Percentiles rank a stretch among this genome's conserved stretches.
Conservation (phyloP, 2,329 filamentous ascomycete species). For the Ascochyta fabae region DNA sequence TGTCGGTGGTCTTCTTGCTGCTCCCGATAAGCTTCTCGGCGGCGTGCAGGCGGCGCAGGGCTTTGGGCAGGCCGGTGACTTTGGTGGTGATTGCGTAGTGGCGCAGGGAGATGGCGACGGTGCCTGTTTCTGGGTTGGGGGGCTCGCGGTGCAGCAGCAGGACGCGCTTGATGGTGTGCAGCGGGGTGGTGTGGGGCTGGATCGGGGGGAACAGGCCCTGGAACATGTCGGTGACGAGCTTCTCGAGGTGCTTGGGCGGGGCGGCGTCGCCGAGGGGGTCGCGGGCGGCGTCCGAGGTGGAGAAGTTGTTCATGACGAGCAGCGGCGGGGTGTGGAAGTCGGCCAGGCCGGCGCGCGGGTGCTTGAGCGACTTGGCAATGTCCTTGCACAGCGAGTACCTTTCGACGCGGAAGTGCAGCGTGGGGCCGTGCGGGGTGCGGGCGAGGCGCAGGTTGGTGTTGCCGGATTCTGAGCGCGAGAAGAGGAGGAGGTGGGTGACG, state of each 20-base stretch:
- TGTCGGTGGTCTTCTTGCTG: constrained; percentile 51
- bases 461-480: constrained; percentile 85
- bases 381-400: constrained; percentile 95
- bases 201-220: constrained; percentile 96
- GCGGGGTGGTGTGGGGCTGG: constrained; percentile 85
- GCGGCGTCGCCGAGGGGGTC: constrained; percentile 57
- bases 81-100: constrained; percentile 97
- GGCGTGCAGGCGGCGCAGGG: constrained; percentile 81
- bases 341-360: constrained; percentile 77
- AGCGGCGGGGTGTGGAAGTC: constrained; percentile 86
- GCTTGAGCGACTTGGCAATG: constrained; percentile 80
- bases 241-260: constrained; percentile 93
- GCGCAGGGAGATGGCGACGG: constrained; percentile 83
- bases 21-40: constrained; percentile 78
- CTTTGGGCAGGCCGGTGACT: constrained; percentile 81
- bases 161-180: constrained; percentile 91
- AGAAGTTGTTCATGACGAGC: constrained; percentile 98
- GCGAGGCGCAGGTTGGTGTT: constrained; percentile 93
- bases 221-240: constrained; percentile 90
- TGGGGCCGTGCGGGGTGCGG: constrained; percentile 87
- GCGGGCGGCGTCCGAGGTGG: constrained; percentile 61
- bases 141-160: constrained; percentile 86
- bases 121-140: constrained; percentile 48
- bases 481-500: constrained; percentile 89
- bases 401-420: constrained; percentile 91